Evolutionary conservation across 2,329 filamentous ascomycete genomes (phyloP).

Genomic region (Zasmidium cellare): DNA sequence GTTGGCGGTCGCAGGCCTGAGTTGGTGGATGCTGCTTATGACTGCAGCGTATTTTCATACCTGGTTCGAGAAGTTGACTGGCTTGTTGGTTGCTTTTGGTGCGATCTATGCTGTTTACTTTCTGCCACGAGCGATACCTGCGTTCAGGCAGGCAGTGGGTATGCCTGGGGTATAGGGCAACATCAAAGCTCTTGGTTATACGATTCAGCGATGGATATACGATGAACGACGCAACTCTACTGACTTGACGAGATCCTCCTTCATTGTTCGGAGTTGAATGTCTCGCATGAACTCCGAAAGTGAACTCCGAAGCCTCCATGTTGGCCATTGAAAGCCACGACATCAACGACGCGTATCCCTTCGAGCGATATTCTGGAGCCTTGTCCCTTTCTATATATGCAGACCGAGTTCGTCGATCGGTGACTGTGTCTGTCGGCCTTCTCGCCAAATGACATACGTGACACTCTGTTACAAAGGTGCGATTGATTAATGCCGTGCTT

Average conservation of each 20-base stretch:
- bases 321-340: not conserved
- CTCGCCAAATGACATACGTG: no score
- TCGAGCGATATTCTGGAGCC: not conserved
- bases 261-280: not conserved
- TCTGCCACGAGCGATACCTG: conserved; percentile 46
- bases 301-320: not conserved
- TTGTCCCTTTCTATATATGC: not conserved
- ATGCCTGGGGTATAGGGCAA: conserved; percentile 43
- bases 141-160: conserved; percentile 43
- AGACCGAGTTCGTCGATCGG: not conserved
- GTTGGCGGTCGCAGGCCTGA: conserved; percentile 65
- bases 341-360: not conserved
- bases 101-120: conserved; percentile 51
- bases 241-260: not conserved
- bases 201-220: not conserved
- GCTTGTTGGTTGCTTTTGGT: conserved; percentile 48
- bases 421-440: no score
- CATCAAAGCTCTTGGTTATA: not conserved
- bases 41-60: conserved; percentile 98
- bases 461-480: no score
- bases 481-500: no score
- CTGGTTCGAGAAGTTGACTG: conserved; percentile 85
- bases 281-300: not conserved
- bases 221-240: not conserved
- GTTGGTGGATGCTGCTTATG: conserved; percentile 97